Base-by-base conservation (phyloP, 2,329 filamentous ascomycete species). In the Ambrosiella xylebori region DNA sequence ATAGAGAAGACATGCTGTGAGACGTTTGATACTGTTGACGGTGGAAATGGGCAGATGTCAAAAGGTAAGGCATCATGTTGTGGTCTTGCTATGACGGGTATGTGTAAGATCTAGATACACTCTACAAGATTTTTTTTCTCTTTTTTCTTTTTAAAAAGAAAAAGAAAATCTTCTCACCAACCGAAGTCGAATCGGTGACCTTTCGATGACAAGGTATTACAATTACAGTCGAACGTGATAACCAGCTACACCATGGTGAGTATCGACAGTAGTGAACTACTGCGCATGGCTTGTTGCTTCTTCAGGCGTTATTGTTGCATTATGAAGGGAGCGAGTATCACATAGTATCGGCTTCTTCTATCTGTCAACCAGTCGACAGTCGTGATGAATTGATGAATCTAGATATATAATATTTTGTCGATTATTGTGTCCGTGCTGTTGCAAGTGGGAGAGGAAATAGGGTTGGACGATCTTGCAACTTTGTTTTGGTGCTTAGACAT, bases 111-210 rank as follows among this genome's bases (percentile, higher is more conserved):
- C 27, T 27, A 27, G 27, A 27, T 5, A 2, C 27, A 27, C 2
- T 27, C 27, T 27, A 27, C 27, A 27, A 27, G n/a, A n/a, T n/a
- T n/a, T n/a, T n/a, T n/a, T n/a, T n/a, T n/a, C n/a, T n/a, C 5
- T 27, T 27, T 27, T 5, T 27, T 27, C 5, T 27, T 27, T 27
- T 27, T 15, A 9, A 17, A n/a, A 36, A 9, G 49, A 59, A 61
- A 60, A 66, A 58, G 52, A 54, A 47, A 37, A 45, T 54, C 41
- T n/a, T 55, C 57, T 59, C 57, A 59, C 57, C 52, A 59, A 59
- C 57, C 52, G 44, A 55, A 59, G 15, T 57, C 56, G 56, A 57
- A 52, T 52, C 56, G 47, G 56, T 57, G 54, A 57, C 54, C 54
- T 50, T 57, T 57, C 56, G 56, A 57, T 57, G 13, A 41, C 45